Conservation (phyloP, 225 moss, liverwort and hornwort genomes). For the Polytrichum commune region DNA sequence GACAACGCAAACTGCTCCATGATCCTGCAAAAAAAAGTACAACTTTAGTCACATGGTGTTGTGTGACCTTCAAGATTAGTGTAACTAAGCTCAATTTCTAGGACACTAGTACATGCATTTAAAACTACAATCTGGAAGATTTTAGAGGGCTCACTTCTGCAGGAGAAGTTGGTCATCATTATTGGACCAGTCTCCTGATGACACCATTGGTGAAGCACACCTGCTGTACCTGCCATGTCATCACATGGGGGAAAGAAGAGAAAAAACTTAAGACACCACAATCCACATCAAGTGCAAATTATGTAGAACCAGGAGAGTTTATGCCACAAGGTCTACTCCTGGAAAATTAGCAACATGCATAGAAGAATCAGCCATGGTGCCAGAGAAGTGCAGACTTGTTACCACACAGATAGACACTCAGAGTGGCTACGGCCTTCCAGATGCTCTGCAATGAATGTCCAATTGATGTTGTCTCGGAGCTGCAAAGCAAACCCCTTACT, state of each 20-base stretch:
- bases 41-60: neutral
- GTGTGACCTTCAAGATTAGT: neutral
- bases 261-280: neutral
- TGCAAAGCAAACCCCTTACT: slow-evolving; percentile 6
- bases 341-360: neutral
- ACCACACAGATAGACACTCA: slow-evolving; percentile 36
- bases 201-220: slow-evolving; percentile 54
- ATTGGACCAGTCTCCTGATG: slow-evolving; percentile 54
- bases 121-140: neutral
- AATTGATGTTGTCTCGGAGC: slow-evolving; percentile 51
- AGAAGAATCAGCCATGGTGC: slow-evolving; percentile 3
- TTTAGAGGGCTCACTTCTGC: slow-evolving; percentile 24
- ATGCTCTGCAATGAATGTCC: slow-evolving; percentile 44
- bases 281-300: neutral
- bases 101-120: slow-evolving; percentile 3
- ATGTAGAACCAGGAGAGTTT: neutral
- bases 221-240: slow-evolving; percentile 36
- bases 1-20: slow-evolving; percentile 53
- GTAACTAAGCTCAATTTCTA: slow-evolving; percentile 10
- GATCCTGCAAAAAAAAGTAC: slow-evolving; percentile 23
- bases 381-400: slow-evolving; percentile 11
- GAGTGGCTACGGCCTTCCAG: slow-evolving; percentile 36
- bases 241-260: slow-evolving; percentile 9
- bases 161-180: slow-evolving; percentile 45
- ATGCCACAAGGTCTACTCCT: neutral